phyloP scores from a whole-genome alignment of 2,329 filamentous ascomycete species.

The Aspergillus sp. region DNA sequence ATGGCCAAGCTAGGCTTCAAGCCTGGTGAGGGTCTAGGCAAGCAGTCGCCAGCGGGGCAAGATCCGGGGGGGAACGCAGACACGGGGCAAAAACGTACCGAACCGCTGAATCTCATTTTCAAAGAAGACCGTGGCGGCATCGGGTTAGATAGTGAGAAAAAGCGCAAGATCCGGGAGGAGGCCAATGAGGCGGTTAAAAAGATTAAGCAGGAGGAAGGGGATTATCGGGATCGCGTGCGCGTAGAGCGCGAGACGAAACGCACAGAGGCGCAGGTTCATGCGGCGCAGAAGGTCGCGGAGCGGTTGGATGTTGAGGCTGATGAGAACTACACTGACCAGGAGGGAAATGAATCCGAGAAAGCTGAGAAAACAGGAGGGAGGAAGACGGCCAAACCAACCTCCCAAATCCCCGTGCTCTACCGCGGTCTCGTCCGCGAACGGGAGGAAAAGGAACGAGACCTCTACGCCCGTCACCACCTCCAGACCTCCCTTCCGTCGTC shows the following conservation, averaged over 20 bases:
- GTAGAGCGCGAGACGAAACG: constrained; percentile 61
- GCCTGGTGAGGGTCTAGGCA: constrained; percentile 64
- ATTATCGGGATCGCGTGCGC: constrained; percentile 65
- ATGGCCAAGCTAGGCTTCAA: constrained; percentile 95
- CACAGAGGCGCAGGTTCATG: constrained; percentile 61
- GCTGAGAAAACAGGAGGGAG: constrained; percentile 10
- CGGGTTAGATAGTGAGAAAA: constrained; percentile 73
- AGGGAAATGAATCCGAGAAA: constrained; percentile 4
- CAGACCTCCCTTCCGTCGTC: constrained; percentile 26
- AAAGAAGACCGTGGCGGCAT: constrained; percentile 78
- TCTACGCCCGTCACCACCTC: constrained; percentile 24
- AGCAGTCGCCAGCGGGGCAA: constrained; percentile 35
- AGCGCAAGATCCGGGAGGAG: constrained; percentile 62
- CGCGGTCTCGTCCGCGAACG: constrained; percentile 63
- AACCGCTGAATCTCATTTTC: constrained; percentile 67
- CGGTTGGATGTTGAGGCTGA: constrained; percentile 55
- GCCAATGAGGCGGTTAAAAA: constrained; percentile 52
- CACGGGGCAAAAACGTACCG: constrained; percentile 38
- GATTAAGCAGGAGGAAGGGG: constrained; percentile 56
- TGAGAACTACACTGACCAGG: not conserved
- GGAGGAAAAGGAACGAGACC: constrained; percentile 48
- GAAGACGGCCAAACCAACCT: constrained; percentile 44
- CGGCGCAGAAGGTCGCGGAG: constrained; percentile 77
- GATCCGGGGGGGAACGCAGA: constrained; percentile 6
- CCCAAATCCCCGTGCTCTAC: constrained; percentile 69